Evolutionary conservation across 768 basidiomycete genomes (phyloP).

Genomic region (Auriscalpium microsporum): DNA sequence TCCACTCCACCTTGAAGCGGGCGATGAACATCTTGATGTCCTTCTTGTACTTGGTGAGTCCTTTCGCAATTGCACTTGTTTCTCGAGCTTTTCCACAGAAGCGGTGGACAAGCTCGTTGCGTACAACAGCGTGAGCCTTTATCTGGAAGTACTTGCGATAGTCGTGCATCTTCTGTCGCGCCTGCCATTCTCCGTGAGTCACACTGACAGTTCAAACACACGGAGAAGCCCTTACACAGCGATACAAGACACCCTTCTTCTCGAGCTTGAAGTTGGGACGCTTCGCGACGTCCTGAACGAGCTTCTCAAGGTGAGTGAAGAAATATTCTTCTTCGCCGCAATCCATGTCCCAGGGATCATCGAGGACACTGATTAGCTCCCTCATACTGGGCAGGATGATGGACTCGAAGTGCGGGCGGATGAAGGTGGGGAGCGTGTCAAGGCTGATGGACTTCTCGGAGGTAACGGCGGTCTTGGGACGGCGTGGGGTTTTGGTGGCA

Average conservation of each 20-base stretch:
- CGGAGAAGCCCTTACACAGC: too few relatives aligned
- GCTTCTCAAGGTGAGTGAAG: background rate
- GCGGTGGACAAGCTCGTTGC: background rate
- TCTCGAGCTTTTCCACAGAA: background rate
- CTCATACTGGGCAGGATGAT: background rate
- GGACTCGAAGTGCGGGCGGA: background rate
- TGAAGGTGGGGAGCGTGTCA: background rate
- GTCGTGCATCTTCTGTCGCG: background rate
- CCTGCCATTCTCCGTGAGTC: background rate
- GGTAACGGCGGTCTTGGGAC: background rate
- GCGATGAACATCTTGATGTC: background rate
- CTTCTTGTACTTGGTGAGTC: background rate
- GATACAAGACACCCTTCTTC: background rate
- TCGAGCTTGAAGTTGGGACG: background rate
- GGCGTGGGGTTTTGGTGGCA: background rate
- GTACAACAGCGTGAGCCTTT: background rate
- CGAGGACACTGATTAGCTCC: background rate
- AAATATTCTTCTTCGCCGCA: background rate
- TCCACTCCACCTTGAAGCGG: background rate
- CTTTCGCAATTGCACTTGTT: background rate
- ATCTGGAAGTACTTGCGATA: background rate
- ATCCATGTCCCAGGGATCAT: background rate
- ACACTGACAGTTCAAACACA: background rate
- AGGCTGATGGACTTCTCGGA: background rate
- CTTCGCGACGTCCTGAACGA: background rate